Conservation (phyloP, 768 basidiomycete genomes). For the Mycena venus region DNA sequence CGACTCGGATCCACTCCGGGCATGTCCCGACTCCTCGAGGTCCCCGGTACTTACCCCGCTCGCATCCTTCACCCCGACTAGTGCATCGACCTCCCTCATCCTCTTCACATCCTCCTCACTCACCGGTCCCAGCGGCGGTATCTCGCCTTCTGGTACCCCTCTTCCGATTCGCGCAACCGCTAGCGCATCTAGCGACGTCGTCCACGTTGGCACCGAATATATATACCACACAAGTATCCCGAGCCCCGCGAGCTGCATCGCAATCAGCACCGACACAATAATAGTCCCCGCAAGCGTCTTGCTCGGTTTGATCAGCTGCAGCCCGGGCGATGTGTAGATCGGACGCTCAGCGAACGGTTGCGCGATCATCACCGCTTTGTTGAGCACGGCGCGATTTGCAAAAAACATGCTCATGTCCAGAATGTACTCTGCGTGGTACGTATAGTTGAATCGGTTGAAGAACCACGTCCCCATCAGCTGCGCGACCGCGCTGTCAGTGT, state of each 20-base stretch:
- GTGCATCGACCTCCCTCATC: neutral
- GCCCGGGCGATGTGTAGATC: neutral
- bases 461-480: neutral
- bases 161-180: neutral
- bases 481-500: neutral
- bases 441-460: neutral
- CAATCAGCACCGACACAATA: constrained; percentile 1
- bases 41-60: neutral
- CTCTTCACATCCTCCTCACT: neutral
- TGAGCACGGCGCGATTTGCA: neutral
- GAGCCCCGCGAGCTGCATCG: constrained; percentile 2
- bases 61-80: neutral
- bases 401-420: constrained; percentile 10
- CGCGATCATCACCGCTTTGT: neutral
- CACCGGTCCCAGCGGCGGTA: constrained; percentile 9
- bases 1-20: neutral
- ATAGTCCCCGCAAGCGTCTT: neutral
- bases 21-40: neutral
- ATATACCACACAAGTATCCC: neutral
- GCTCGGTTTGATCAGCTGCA: neutral
- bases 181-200: neutral
- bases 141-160: neutral
- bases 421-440: neutral
- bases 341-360: neutral
- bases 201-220: constrained; percentile 6